Base-by-base conservation (phyloP, 371 early-diverging fungal genomes). In the Amoeboaphelidium protococcarum region DNA sequence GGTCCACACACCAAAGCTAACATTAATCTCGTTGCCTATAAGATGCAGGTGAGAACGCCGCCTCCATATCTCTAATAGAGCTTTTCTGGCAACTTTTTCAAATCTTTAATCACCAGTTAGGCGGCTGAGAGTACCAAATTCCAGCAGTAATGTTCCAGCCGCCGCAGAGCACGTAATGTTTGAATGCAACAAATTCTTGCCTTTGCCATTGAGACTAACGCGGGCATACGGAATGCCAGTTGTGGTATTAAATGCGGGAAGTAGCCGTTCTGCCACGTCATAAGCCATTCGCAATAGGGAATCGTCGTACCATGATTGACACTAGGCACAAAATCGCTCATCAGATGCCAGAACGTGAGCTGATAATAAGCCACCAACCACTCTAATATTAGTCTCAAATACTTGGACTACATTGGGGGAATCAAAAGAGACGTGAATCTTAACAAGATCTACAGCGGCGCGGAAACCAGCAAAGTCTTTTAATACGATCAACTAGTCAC, bases 371-470 rank as follows among this genome's bases (percentile, higher is more conserved):
- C 82, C 87, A 3, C 94, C 95, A 1, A 94, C 57, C 40, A 84
- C 71, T 26, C 95, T 67, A 44, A 94, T 94, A 40, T 80, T 89
- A 27, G 76, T 67, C 60, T 94, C 95, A 65, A 94, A 94, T 2
- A 91, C 82, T 58, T 86, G 87, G 0, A 94, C 86, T 47, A 76
- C 72, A 48, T 72, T 76, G 37, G 37, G 10, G 16, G 6, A 16
- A 6, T 16, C 16, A 6, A 16, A 31, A 31, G 16, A 31, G 37
- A 10, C 16, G 37, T 10, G 10, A 31, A 10, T 6, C 37, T 31
- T 31, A 10, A 31, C 37, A 10, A 31, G 6, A 6, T 10, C 6
- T 31, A 16, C 16, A 10, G 16, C 16, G 37, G 37, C 37, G 6
- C 37, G n/a, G n/a, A n/a, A n/a, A n/a, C n/a, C n/a, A n/a, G n/a